Evolutionary conservation across 768 basidiomycete species (phyloP).

Genomic region (Phlegmacium glaucopus): DNA sequence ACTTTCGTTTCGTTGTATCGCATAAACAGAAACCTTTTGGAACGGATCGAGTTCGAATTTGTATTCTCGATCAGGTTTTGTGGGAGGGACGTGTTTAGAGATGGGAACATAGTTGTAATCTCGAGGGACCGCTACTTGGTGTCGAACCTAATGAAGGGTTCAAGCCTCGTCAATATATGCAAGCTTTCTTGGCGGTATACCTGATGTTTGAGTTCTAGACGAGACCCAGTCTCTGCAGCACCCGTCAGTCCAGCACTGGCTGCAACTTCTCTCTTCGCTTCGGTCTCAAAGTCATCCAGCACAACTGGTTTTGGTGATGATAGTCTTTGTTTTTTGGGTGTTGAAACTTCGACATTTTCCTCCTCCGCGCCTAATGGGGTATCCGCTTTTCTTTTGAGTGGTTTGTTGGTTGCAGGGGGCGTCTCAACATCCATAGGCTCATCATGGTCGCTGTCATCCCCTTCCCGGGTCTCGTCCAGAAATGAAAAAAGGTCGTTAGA

Average conservation of each 20-base stretch:
- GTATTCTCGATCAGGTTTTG: constrained; percentile 89
- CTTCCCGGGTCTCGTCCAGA: constrained; percentile 45
- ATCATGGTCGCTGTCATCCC: constrained; percentile 29
- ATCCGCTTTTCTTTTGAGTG: constrained; percentile 45
- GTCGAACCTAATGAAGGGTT: constrained; percentile 68
- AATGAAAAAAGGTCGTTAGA: constrained; percentile 67
- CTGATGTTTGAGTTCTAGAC: constrained; percentile 80
- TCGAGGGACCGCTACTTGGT: constrained; percentile 94
- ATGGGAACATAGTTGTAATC: constrained; percentile 91
- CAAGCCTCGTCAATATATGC: not conserved
- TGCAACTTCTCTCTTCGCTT: constrained; percentile 88
- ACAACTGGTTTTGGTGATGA: constrained; percentile 70
- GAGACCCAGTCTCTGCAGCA: constrained; percentile 53
- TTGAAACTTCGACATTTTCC: constrained; percentile 26
- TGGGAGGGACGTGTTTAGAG: constrained; percentile 83
- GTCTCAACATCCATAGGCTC: constrained; percentile 24
- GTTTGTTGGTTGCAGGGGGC: constrained; percentile 8
- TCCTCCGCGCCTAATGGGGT: constrained; percentile 17
- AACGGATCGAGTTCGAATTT: constrained; percentile 98
- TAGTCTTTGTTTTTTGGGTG: constrained; percentile 57
- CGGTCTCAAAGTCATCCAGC: constrained; percentile 92
- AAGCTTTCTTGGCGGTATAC: constrained; percentile 30
- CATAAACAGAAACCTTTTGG: constrained; percentile 90
- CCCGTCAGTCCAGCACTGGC: constrained; percentile 86
- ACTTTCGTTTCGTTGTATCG: constrained; percentile 96